These are phyloP conservation scores for Acidomyces sp. DNA, from an alignment of 495 filamentous ascomycete species.

Conservation along the genomic window DNA sequence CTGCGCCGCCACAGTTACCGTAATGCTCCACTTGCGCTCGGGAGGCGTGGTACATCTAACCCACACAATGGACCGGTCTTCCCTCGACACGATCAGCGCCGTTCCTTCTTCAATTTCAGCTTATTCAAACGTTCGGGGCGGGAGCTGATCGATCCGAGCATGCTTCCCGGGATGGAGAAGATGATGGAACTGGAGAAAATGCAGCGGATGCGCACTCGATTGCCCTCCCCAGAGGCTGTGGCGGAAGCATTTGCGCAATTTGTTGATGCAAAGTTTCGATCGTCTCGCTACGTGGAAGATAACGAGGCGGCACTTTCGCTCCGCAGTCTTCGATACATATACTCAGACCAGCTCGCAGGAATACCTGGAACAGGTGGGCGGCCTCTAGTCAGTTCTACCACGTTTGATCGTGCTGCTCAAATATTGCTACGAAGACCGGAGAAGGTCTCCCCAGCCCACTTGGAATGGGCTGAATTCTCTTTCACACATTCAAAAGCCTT, in stretches of 20 bases:
- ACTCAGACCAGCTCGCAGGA: background rate
- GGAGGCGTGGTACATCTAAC: conserved; percentile 4
- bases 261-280: conserved; percentile 38
- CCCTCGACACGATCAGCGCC: conserved; percentile 25
- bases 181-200: conserved; percentile 39
- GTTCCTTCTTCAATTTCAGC: conserved; percentile 44
- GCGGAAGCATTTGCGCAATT: conserved; percentile 51
- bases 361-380: background rate
- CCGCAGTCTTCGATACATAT: conserved; percentile 42
- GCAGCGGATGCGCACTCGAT: conserved; percentile 37
- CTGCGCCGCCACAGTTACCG: conserved; percentile 22
- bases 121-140: conserved; percentile 40
- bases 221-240: conserved; percentile 46
- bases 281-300: conserved; percentile 42
- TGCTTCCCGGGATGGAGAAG: conserved; percentile 47
- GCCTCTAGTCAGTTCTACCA: background rate
- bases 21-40: conserved; percentile 7
- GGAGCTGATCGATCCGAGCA: conserved; percentile 38
- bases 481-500: no score
- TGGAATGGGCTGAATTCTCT: no score
- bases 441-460: no score
- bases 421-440: no score
- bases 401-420: no score
- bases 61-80: conserved; percentile 10
- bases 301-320: conserved; percentile 49